Evolutionary conservation across 805 yeast genomes (phyloP), one percentile per base, ranked within the genome.

Genomic region (Candida ortonii): DNA sequence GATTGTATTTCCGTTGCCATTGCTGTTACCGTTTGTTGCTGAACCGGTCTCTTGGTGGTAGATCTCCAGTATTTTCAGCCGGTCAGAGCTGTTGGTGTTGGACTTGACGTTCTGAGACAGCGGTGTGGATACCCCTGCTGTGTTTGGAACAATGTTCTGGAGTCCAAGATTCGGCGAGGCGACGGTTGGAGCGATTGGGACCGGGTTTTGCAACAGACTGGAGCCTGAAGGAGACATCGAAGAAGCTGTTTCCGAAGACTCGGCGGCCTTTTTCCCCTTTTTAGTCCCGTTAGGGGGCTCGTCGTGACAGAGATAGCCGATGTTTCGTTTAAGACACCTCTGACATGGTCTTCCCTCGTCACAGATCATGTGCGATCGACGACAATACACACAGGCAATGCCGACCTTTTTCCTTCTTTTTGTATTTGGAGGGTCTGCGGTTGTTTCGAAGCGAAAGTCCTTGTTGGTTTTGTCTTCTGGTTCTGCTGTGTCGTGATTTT

Each of bases 361-460:
- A 62, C 97, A 89, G 19, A 87, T 84, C 89, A 89, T 85, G 57
- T 89, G 97, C 0, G 96, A 85, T 35, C 97, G 67, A 24, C 96
- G 74, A 56, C 97, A 89, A 53, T 84, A 89, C 1, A 89, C 83
- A 62, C 97, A 89, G 0, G 97, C 95, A 31, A 71, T 64, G 14
- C 66, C 73, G 10, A 73, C 76, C 50, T 78, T 76, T 57, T 69
- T 73, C 34, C 73, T 61, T 40, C 52, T 54, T 21, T 28, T 30
- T n/a, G n/a, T n/a, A n/a, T n/a, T n/a, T n/a, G n/a, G n/a, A n/a
- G n/a, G n/a, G n/a, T n/a, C n/a, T n/a, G n/a, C n/a, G n/a, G n/a
- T n/a, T n/a, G n/a, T n/a, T n/a, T n/a, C n/a, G n/a, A n/a, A n/a
- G n/a, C n/a, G n/a, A n/a, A n/a, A n/a, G n/a, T n/a, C n/a, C n/a